These are phyloP conservation scores for Hypomyces rosellus DNA, from an alignment of 2,329 filamentous ascomycete genomes.

Conservation along the genomic window DNA sequence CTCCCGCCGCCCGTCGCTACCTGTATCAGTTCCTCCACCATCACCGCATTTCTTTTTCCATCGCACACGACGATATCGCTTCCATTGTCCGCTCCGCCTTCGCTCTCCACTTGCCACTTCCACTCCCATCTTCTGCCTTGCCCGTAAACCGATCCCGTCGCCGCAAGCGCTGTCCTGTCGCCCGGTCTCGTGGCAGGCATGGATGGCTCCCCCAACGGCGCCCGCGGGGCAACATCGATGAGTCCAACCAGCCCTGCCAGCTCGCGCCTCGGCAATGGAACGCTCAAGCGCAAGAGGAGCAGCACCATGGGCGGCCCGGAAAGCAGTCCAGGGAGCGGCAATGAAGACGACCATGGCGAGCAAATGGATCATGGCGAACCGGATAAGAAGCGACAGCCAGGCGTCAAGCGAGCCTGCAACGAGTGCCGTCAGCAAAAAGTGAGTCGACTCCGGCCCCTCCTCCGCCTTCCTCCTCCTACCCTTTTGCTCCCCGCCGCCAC, in stretches of 20 bases:
- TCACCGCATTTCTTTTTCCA: too few relatives aligned
- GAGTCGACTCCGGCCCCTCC: conserved; percentile 28
- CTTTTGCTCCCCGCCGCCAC: not conserved
- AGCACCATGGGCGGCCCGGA: conserved; percentile 46
- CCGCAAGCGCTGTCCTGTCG: conserved; percentile 10
- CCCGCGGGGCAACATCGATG: conserved; percentile 40
- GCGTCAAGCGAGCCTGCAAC: conserved; percentile 75
- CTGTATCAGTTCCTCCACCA: too few relatives aligned
- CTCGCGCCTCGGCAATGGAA: conserved; percentile 43
- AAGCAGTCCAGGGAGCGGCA: conserved; percentile 52
- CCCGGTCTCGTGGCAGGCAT: conserved; percentile 28
- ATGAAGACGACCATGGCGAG: conserved; percentile 50
- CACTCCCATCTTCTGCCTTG: too few relatives aligned
- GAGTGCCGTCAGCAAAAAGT: conserved; percentile 84
- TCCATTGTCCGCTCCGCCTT: conserved; percentile 12
- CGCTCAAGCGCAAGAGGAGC: conserved; percentile 53
- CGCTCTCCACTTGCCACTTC: not conserved
- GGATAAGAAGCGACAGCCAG: conserved; percentile 59
- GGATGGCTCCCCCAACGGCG: conserved; percentile 43
- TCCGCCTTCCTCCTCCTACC: not conserved
- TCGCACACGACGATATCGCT: not conserved
- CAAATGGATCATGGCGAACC: conserved; percentile 41
- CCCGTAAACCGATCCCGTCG: too few relatives aligned
- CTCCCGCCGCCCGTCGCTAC: too few relatives aligned
- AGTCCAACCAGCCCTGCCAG: conserved; percentile 52